Base-by-base conservation (phyloP, 2,329 filamentous ascomycete species). In the Verticillium longisporum region DNA sequence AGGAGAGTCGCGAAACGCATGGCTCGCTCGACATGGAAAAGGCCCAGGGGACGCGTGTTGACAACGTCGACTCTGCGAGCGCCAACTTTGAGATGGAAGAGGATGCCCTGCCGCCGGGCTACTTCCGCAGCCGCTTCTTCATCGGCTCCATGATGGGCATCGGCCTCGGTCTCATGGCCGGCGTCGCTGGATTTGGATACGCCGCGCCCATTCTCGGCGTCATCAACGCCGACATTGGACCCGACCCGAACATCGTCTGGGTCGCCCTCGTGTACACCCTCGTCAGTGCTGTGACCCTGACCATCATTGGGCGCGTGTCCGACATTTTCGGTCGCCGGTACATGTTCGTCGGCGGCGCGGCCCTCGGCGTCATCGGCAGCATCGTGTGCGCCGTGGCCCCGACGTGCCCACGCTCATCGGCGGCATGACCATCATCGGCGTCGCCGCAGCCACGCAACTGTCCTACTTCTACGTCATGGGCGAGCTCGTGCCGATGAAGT, bases 401-500 rank as follows among this genome's bases (percentile, higher is more conserved):
- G 70, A 66, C 41, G 68, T 78, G 61, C 68, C 69, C 54, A 70
- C 70, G 15, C 62, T 78, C 41, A 75, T 78, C 60, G 69, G 66
- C 37, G 74, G 72, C 50, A 74, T 69, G 60, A 70, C 70, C n/a
- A 68, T 77, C 55, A 68, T 69, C 58, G 77, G 76, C 26, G 66
- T 74, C 13, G 74, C 73, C 5, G 71, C 70, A 4, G 64, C 74
- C 6, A 69, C 70, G 2, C 75, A 77, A 64, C 66, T 76, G 26
- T 73, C 71, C 15, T 77, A 73, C 69, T 69, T 67, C 59, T 73
- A 72, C 55, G 69, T 74, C 34, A 67, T 75, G 61, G 70, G 68
- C 14, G 75, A 78, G 65, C 68, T 77, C 21, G 73, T 76, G 6
- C 73, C 74, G 11, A 76, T 74, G 66, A 72, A 73, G 64, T 64